Base-by-base conservation (phyloP, 139 green algal genomes). In the Chlorella sp. region DNA sequence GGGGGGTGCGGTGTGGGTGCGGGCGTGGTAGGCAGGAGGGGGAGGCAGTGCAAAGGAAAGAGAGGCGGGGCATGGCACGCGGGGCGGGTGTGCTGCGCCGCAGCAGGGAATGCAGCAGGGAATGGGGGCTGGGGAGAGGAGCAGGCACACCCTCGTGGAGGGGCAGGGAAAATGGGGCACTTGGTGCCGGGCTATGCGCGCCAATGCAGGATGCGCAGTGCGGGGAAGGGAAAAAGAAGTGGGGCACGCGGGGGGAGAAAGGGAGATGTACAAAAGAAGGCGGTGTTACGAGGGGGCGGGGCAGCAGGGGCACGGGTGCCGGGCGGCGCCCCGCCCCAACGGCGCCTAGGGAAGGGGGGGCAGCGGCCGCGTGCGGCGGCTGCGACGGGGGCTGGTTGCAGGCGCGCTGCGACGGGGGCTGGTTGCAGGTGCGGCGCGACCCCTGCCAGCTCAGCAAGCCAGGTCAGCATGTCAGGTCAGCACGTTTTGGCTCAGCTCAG, bases 381-480 rank as follows among this genome's bases (percentile, higher is more conserved):
- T 57, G 9, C 48, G 9, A 9, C 48, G 7, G 48, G 68, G 71
- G 71, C 32, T 78, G 71, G 32, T 26, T 36, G 71, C 71, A 39
- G 0, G 14, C 71, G 30, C 22, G 68, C 24, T 34, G 68, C 68
- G 22, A 16, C n/a, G n/a, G n/a, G 48, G 7, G 48, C 48, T 57
- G 64, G 19, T 9, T 14, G 64, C 64, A 3, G 64, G 64, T 2
- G 19, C 2, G 64, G 64, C 64, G 11, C 64, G 11, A 71, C 34
- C 75, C 53, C 34, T 53, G 73, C 75, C 71, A 48, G 75, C 75
- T 53, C 34, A 32, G 30, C 21, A 32, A 16, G 81, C 48, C 80
- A 69, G 80, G 39, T 88, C 66, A 88, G 84, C 37, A 61, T 36
- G 87, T 69, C 88, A 91, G 32, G 66, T 93, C 87, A n/a, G n/a